Conservation (phyloP, 1,139 yeast species). For the Petasospora fabianii region DNA sequence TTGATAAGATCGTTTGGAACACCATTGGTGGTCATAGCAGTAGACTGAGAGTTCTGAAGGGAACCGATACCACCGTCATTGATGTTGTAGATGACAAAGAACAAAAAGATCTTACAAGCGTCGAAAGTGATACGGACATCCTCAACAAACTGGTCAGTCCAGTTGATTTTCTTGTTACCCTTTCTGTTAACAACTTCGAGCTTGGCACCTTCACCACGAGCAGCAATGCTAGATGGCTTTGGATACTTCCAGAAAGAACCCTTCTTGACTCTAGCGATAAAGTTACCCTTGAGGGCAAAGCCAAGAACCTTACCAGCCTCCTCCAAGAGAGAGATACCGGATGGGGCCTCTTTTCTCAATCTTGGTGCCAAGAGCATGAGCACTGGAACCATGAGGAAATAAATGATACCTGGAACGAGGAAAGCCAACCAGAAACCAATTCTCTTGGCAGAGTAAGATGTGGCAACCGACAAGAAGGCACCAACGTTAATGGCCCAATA, state of each 20-base stretch:
- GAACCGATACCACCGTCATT: conserved; percentile 65
- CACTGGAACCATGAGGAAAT: conserved; percentile 45
- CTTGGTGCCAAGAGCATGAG: conserved; percentile 38
- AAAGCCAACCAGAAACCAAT: conserved; percentile 79
- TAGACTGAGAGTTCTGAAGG: conserved; percentile 62
- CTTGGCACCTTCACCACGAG: conserved; percentile 17
- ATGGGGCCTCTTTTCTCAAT: conserved; percentile 37
- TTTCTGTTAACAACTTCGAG: conserved; percentile 28
- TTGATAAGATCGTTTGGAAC: conserved; percentile 70
- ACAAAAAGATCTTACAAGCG: conserved; percentile 61
- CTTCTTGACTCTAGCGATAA: conserved; percentile 35
- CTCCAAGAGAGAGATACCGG: conserved; percentile 47
- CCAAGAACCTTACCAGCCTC: conserved; percentile 40
- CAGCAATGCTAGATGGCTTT: conserved; percentile 42
- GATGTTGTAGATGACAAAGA: conserved; percentile 58
- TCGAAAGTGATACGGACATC: conserved; percentile 56
- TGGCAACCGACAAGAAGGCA: conserved; percentile 71
- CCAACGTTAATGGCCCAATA: conserved; percentile 83
- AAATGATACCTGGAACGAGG: conserved; percentile 52
- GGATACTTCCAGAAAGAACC: conserved; percentile 54
- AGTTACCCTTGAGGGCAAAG: conserved; percentile 40
- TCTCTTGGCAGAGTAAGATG: conserved; percentile 66
- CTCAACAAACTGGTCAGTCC: conserved; percentile 53
- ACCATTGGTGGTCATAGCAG: conserved; percentile 61
- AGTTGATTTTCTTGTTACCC: conserved; percentile 35